phyloP scores from a whole-genome alignment of 805 yeast species.

The Candida insectalens region DNA sequence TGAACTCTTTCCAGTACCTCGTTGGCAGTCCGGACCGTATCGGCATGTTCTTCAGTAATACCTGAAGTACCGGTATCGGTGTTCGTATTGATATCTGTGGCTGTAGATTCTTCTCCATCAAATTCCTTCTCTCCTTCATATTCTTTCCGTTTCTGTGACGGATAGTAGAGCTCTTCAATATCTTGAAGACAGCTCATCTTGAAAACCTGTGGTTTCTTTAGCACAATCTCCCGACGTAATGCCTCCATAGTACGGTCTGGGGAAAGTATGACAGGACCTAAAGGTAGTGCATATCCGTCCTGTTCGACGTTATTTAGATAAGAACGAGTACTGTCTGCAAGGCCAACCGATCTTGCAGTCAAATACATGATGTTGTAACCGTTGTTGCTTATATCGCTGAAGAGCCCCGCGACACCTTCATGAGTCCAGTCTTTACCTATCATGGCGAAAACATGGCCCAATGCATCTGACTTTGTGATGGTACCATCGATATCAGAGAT shows the following conservation, averaged over 20 bases:
- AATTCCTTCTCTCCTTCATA: constrained; percentile 1
- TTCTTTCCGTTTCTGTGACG: constrained; percentile 2
- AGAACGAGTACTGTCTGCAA: constrained; percentile 84
- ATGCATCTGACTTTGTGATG: constrained; percentile 93
- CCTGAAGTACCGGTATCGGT: constrained; percentile 1
- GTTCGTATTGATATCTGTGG: constrained; percentile 12
- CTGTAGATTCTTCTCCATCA: constrained; percentile 1
- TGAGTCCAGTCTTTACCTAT: constrained; percentile 98
- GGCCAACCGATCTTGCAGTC: constrained; percentile 93
- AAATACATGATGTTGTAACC: constrained; percentile 91
- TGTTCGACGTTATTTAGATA: constrained; percentile 74
- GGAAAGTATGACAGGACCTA: constrained; percentile 88
- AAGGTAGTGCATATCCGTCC: constrained; percentile 63
- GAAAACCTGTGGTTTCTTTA: constrained; percentile 96
- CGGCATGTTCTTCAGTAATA: not conserved
- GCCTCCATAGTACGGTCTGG: constrained; percentile 98
- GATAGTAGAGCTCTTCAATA: constrained; percentile 55
- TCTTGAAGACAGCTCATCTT: constrained; percentile 95
- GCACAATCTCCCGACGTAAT: constrained; percentile 77
- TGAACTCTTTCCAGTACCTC: not conserved
- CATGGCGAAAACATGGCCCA: constrained; percentile 91
- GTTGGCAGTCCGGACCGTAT: not conserved
- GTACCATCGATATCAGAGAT: constrained; percentile 98
- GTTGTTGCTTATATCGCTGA: constrained; percentile 75
- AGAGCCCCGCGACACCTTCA: constrained; percentile 85